phyloP scores from a whole-genome alignment of 2,329 filamentous ascomycete species.

The Fusarium staphyleae region DNA sequence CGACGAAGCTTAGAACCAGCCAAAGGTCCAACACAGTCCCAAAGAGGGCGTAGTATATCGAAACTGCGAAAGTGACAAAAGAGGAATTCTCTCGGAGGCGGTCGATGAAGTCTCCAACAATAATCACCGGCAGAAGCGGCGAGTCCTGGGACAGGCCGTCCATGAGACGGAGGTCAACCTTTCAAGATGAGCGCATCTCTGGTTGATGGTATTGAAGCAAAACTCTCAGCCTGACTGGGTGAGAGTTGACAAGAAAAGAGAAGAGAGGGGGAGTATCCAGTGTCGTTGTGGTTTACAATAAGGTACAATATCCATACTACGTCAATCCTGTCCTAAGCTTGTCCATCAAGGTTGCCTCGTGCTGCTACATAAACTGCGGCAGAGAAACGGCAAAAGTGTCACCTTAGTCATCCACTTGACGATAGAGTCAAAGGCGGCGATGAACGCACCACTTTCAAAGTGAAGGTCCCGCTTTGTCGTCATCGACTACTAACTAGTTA shows the following conservation, averaged over 20 bases:
- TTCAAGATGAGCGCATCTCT: slow-evolving; percentile 22
- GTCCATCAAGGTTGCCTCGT: slow-evolving; percentile 44
- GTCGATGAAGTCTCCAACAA: slow-evolving; percentile 33
- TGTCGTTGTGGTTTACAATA: slow-evolving; percentile 5
- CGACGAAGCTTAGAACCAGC: slow-evolving; percentile 35
- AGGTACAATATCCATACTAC: background rate
- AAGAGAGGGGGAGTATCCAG: slow-evolving; percentile 5
- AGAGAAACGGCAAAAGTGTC: background rate
- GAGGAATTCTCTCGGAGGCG: slow-evolving; percentile 2
- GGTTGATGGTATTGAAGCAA: slow-evolving; percentile 1
- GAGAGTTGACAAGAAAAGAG: slow-evolving; percentile 4
- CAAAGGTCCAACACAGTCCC: slow-evolving; percentile 37
- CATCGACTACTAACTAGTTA: slow-evolving; percentile 17
- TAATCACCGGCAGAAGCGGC: slow-evolving; percentile 30
- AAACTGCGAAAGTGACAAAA: slow-evolving; percentile 1
- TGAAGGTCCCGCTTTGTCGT: slow-evolving; percentile 31
- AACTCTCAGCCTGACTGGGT: background rate
- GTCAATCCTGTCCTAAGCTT: slow-evolving; percentile 8
- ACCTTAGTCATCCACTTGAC: slow-evolving; percentile 35
- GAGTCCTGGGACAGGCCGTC: slow-evolving; percentile 40
- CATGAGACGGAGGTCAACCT: slow-evolving; percentile 30
- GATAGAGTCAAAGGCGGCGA: background rate
- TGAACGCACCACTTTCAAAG: slow-evolving; percentile 20
- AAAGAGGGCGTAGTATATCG: slow-evolving; percentile 29
- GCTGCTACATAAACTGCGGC: background rate